Evolutionary conservation across 306 rosid species (phyloP).

Genomic region (Clitoria ternatea): DNA sequence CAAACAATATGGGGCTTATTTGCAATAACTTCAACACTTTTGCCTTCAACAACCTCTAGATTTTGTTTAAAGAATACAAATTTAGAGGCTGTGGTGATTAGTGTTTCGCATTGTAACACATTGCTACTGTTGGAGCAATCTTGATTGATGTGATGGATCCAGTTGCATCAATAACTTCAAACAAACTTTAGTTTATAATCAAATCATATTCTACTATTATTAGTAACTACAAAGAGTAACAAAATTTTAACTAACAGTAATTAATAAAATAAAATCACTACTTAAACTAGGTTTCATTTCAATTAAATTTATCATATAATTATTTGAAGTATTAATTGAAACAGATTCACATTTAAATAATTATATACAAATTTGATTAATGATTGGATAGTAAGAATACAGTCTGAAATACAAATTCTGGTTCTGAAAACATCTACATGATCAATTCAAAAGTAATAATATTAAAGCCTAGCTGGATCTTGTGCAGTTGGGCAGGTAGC

Average conservation of each 20-base stretch:
- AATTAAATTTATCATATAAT: too few relatives aligned
- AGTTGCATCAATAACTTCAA: too few relatives aligned
- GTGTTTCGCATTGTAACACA: too few relatives aligned
- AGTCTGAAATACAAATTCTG: neutral
- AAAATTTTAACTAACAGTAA: neutral
- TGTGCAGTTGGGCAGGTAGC: neutral
- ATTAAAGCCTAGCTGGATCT: neutral
- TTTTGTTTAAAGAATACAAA: too few relatives aligned
- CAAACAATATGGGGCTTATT: too few relatives aligned
- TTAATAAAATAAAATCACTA: neutral
- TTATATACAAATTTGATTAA: neutral
- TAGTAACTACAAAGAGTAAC: neutral
- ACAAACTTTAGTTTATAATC: neutral
- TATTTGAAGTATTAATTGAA: neutral
- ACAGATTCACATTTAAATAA: neutral
- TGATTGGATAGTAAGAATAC: neutral
- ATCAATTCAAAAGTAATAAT: neutral
- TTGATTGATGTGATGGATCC: neutral
- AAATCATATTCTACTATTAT: neutral
- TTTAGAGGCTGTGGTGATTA: too few relatives aligned
- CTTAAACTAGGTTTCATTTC: neutral
- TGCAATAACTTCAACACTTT: too few relatives aligned
- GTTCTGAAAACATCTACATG: neutral
- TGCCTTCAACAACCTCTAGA: too few relatives aligned
- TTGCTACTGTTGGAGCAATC: neutral